Evolutionary conservation across 495 filamentous ascomycete genomes (phyloP).

Genomic region (Aspergillus saccharolyticus): DNA sequence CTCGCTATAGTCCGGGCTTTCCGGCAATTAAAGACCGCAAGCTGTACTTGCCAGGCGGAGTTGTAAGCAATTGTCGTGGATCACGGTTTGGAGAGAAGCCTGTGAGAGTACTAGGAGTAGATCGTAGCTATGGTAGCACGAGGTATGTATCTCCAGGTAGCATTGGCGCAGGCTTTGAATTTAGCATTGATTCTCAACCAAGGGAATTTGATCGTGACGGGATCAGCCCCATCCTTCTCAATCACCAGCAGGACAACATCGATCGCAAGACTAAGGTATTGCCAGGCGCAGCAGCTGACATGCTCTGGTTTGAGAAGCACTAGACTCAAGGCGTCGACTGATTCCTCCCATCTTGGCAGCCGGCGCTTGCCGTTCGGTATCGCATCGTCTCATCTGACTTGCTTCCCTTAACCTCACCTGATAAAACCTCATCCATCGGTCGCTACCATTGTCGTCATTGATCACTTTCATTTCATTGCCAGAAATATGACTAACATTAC

Average conservation of each 20-base stretch:
- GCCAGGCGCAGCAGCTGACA: neutral
- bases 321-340: neutral
- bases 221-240: neutral
- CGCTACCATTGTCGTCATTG: neutral
- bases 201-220: neutral
- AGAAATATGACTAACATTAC: neutral
- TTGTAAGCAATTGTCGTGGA: no score
- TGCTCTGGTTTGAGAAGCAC: no score
- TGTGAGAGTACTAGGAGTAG: no score
- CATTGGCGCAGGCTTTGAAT: no score
- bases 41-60: no score
- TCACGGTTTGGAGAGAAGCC: no score
- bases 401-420: neutral
- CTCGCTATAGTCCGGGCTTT: neutral
- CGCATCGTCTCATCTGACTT: slow-evolving; percentile 1
- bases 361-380: neutral
- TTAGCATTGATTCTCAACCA: no score
- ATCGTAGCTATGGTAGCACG: no score
- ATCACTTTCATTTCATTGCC: no score
- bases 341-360: slow-evolving; percentile 4
- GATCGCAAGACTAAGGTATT: neutral
- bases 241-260: neutral
- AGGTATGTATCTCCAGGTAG: no score
- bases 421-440: neutral
- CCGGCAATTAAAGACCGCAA: neutral